Conservation (phyloP, 2,329 filamentous ascomycete genomes). For the Sporothrix luriei region DNA sequence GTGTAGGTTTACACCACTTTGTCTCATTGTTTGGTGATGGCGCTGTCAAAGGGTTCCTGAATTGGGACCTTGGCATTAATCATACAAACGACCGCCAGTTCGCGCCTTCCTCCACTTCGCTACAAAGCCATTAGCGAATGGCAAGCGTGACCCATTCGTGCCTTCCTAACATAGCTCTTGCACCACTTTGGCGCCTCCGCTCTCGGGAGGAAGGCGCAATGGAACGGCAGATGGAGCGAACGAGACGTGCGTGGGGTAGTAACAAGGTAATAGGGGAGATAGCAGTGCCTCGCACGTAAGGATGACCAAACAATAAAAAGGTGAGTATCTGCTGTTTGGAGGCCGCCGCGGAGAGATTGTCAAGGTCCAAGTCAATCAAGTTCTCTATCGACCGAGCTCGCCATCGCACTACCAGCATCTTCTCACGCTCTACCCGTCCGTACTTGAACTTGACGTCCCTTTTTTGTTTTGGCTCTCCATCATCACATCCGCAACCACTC, state of each 20-base stretch:
- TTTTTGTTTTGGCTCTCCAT: neutral
- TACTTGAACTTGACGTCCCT: too few relatives aligned
- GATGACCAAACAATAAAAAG: constrained; percentile 5
- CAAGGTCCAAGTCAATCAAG: neutral
- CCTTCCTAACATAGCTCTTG: constrained; percentile 23
- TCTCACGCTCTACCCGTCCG: neutral
- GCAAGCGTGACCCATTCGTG: constrained; percentile 12
- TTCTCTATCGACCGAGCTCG: neutral
- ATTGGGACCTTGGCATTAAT: neutral
- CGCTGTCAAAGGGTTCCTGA: neutral
- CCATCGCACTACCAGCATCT: constrained; percentile 10
- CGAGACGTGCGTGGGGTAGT: neutral
- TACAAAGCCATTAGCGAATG: neutral
- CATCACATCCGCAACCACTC: neutral
- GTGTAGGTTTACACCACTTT: neutral
- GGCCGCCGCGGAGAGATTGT: constrained; percentile 1
- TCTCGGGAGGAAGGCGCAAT: constrained; percentile 25
- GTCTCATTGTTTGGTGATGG: too few relatives aligned
- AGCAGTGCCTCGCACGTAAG: neutral
- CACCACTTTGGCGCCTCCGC: constrained; percentile 26
- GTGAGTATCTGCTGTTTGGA: neutral
- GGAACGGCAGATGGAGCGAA: constrained; percentile 14
- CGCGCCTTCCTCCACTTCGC: constrained; percentile 4
- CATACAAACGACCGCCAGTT: neutral
- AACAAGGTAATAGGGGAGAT: neutral